Conservation (phyloP, 2,329 filamentous ascomycete genomes). For the Dichotomopilus funicola region DNA sequence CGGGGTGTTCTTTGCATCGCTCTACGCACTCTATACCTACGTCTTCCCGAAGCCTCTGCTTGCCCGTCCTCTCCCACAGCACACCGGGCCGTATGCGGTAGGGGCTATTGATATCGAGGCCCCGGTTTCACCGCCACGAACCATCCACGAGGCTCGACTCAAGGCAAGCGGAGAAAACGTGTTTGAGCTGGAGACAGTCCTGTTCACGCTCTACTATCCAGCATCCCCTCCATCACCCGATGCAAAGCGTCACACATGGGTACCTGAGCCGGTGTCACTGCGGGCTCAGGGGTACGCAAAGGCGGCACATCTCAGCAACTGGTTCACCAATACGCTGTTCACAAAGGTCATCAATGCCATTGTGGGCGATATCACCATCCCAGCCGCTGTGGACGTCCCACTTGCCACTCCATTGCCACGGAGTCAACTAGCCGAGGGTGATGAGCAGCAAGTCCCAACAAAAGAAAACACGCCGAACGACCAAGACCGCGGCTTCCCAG, state of each 20-base stretch:
- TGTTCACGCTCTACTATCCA: slow-evolving; percentile 47
- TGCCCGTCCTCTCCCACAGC: slow-evolving; percentile 38
- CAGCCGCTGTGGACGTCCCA: slow-evolving; percentile 41
- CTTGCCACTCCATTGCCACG: slow-evolving; percentile 27
- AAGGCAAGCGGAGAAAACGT: slow-evolving; percentile 32
- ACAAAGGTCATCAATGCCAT: slow-evolving; percentile 37
- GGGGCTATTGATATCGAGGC: slow-evolving; percentile 42
- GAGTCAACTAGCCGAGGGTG: slow-evolving; percentile 18
- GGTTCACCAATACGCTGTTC: slow-evolving; percentile 37
- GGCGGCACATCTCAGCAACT: slow-evolving; percentile 39
- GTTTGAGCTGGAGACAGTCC: slow-evolving; percentile 41
- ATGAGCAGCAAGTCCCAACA: slow-evolving; percentile 5
- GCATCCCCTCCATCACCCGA: slow-evolving; percentile 22
- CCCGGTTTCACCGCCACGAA: slow-evolving; percentile 24
- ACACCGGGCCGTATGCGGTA: slow-evolving; percentile 39
- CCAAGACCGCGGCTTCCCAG: slow-evolving; percentile 29
- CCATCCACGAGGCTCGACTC: slow-evolving; percentile 34
- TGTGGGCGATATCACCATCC: slow-evolving; percentile 40
- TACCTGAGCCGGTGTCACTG: slow-evolving; percentile 38
- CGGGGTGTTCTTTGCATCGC: slow-evolving; percentile 23
- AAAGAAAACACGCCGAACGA: slow-evolving; percentile 22
- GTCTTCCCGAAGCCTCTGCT: slow-evolving; percentile 37
- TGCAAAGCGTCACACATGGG: slow-evolving; percentile 36
- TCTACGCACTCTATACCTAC: slow-evolving; percentile 37
- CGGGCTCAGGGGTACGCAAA: slow-evolving; percentile 42